A percentile compares a stretch with the other conserved stretches of the same genome.
These are phyloP conservation scores for Cucurbita argyrosperma DNA, from an alignment of 306 rosid genomes.

Conservation along the genomic window DNA sequence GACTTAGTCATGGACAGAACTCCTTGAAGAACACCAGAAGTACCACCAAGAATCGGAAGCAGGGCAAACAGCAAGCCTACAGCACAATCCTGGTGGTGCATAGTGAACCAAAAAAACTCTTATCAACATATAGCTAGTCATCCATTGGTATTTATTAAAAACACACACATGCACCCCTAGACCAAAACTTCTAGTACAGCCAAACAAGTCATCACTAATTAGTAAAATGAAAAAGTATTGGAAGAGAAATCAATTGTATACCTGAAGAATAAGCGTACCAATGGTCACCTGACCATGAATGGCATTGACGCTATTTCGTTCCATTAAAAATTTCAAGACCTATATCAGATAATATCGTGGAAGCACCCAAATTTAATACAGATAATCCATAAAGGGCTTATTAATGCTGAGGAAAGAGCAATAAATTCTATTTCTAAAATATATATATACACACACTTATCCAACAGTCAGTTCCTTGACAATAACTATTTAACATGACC, in stretches of 20 bases:
- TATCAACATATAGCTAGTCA: background rate
- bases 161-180: background rate
- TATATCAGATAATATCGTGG: conserved; percentile 14
- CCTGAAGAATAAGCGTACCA: conserved; percentile 91
- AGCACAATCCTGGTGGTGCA: conserved; percentile 68
- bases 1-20: conserved; percentile 79
- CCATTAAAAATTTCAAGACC: conserved; percentile 96
- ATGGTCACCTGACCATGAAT: conserved; percentile 94
- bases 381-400: background rate
- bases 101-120: background rate
- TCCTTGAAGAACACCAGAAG: conserved; percentile 91
- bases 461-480: background rate
- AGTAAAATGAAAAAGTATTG: background rate
- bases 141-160: background rate
- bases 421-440: background rate
- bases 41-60: conserved; percentile 89
- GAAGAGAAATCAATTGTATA: background rate
- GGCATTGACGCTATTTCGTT: conserved; percentile 54
- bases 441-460: background rate
- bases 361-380: conserved; percentile 4
- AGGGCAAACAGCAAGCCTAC: conserved; percentile 94
- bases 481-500: background rate
- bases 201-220: background rate
- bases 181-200: background rate
- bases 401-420: background rate